Base-by-base conservation (phyloP, 2,329 filamentous ascomycete genomes). In the Cercospora citrullina region DNA sequence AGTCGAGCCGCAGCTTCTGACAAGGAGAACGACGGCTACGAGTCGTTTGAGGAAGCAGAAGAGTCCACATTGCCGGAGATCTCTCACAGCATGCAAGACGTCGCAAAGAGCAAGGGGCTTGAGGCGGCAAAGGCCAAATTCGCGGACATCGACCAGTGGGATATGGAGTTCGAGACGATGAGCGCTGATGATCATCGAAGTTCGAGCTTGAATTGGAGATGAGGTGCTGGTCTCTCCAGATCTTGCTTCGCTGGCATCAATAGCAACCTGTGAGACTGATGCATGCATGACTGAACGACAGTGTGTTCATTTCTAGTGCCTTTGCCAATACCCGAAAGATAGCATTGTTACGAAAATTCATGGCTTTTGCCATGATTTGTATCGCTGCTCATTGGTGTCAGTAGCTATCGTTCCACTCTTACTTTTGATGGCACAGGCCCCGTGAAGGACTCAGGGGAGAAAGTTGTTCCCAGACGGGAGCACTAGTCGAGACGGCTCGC, bases 81-180 rank as follows among this genome's bases (percentile, higher is more conserved):
- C 63, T 73, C 57, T 60, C 62, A 63, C 31, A 74, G 31, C 74
- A 76, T 79, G 70, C 69, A 74, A 5, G 78, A 78, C 16, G 73
- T 68, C 68, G 74, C 75, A 10, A 71, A 74, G 60, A 77, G 75
- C 48, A 74, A 72, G 28, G 80, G 81, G 72, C 73, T 85, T 39
- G 78, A 79, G 69, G 80, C 77, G 1, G 81, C 81, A 28, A 80
- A 79, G 69, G 79, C 80, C 71, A 84, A 84, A 72, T 85, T 85
- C 70, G 81, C 78, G 28, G 82, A 84, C 64, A 79, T 85, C 5
- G 83, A 85, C 72, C 75, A 80, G 26, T 84, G 82, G 77, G 83
- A 84, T 68, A 78, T 85, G 75, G 82, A 84, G 58, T 85, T 84
- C 73, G 83, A 84, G 76, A 84, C 79, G 63, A 80, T 83, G 70